phyloP scores from a whole-genome alignment of 257 asterid species.

The Verbascum thapsus region DNA sequence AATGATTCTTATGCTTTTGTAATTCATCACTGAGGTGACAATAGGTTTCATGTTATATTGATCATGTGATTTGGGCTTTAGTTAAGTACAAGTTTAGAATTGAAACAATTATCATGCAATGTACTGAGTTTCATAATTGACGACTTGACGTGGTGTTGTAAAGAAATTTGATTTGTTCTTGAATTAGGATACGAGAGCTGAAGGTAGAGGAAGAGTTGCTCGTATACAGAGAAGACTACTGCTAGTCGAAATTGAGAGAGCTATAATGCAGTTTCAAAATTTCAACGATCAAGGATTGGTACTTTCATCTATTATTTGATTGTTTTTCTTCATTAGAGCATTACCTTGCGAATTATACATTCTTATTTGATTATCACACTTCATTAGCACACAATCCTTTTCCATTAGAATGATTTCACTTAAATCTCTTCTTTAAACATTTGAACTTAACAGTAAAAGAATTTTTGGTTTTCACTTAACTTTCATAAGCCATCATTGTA shows the following conservation, averaged over 20 bases:
- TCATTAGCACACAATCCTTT: constrained; percentile 3
- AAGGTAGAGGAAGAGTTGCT: constrained; percentile 97
- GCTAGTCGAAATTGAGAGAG: constrained; percentile 82
- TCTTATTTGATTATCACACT: constrained; percentile 8
- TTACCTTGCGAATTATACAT: constrained; percentile 26
- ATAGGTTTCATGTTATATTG: background rate
- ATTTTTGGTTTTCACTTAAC: background rate
- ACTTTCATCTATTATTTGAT: constrained; percentile 19
- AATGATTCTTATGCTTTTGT: constrained; percentile 1
- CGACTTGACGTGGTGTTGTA: too few relatives aligned
- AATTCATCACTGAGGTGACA: constrained; percentile 9
- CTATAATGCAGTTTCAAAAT: constrained; percentile 65
- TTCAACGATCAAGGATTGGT: constrained; percentile 79
- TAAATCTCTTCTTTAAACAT: background rate
- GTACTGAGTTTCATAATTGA: constrained; percentile 17
- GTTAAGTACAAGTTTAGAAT: constrained; percentile 11
- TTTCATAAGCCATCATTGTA: too few relatives aligned
- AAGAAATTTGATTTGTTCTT: constrained; percentile 20
- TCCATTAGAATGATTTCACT: constrained; percentile 5
- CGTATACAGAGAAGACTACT: constrained; percentile 87
- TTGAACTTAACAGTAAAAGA: background rate
- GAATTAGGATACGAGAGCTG: constrained; percentile 88
- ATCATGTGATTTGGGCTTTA: background rate
- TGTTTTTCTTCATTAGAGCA: constrained; percentile 10
- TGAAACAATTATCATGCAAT: constrained; percentile 7